Base-by-base conservation (phyloP, 2,329 filamentous ascomycete species). In the Myriosclerotinia duriaeana region DNA sequence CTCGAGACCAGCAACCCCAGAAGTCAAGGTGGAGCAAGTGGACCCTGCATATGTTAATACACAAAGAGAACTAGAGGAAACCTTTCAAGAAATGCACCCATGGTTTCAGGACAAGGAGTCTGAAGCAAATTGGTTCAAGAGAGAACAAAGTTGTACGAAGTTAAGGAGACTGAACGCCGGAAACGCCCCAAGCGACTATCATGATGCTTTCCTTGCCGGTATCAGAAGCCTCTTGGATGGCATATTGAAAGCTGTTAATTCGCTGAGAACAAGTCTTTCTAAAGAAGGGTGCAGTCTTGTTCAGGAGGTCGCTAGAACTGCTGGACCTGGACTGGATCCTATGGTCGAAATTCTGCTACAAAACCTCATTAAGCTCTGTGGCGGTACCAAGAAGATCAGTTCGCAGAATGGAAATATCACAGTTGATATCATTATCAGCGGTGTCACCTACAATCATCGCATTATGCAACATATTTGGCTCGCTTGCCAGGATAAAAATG, bases 271-370 rank as follows among this genome's bases (percentile, higher is more conserved):
- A 2, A 98, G 93, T 73, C 82, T 97, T 72, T 94, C 91, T 12
- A 93, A 93, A 69, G 92, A 95, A 73, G 93, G 89, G 12, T 96
- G 92, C 75, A 86, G 86, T 70, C 80, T 96, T 58, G 83, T 97
- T 40, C 93, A 97, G 76, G 94, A 98, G 70, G 81, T 97, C 38
- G 92, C 92, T 22, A 85, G 84, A 71, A 87, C 85, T 11, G 87
- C 91, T 55, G 93, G 93, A 0, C 84, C 92, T 1, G 89, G 84
- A 52, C 87, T 97, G 74, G 94, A 98, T 74, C 85, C 89, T 14
- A 91, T 96, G 87, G 89, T 95, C 9, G 94, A 98, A 78, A 86
- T 97, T 61, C 83, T 97, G 30, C 86, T 98, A 79, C 93, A 97
- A 75, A 89, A 87, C 38, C 87, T 97, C 72, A 87, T 98, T 80